Percentiles rank a stretch among this genome's conserved stretches.
Conservation (phyloP, 2,329 filamentous ascomycete genomes). For the Penicillium aurantiogriseum region DNA sequence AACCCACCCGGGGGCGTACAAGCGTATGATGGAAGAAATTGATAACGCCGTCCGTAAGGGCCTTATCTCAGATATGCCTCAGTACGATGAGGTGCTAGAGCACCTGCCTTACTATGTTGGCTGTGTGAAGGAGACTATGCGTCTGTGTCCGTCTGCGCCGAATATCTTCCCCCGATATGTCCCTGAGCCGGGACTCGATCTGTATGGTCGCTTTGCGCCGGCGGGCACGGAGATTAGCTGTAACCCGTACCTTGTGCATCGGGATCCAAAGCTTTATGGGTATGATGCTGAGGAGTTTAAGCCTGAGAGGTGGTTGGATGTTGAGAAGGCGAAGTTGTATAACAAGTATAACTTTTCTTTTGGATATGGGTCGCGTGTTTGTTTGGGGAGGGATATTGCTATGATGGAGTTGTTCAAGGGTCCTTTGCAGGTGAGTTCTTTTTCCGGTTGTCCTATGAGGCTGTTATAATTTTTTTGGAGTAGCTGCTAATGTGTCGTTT, state of each 20-base stretch:
- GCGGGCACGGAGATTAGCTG: conserved; percentile 48
- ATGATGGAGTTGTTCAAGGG: conserved; percentile 55
- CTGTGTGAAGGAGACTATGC: conserved; percentile 53
- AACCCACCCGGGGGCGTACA: conserved; percentile 42
- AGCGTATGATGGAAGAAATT: conserved; percentile 50
- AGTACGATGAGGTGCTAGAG: conserved; percentile 45
- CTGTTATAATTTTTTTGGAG: not conserved
- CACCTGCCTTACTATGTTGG: conserved; percentile 51
- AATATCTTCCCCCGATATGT: conserved; percentile 53
- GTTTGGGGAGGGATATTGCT: conserved; percentile 52
- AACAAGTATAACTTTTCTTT: conserved; percentile 52
- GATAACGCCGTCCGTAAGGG: conserved; percentile 38
- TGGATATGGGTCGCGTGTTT: conserved; percentile 51
- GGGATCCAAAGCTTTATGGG: conserved; percentile 44
- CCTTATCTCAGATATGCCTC: conserved; percentile 34
- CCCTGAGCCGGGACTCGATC: conserved; percentile 34
- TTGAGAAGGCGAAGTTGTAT: conserved; percentile 42
- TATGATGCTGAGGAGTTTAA: conserved; percentile 41
- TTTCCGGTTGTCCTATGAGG: not conserved
- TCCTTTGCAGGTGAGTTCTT: conserved; percentile 30
- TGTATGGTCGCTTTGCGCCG: conserved; percentile 43
- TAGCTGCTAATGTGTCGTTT: conserved; percentile 3
- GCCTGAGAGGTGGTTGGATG: conserved; percentile 44
- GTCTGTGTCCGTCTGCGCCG: conserved; percentile 52
- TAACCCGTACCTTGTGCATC: conserved; percentile 50